A percentile compares a stretch with the other conserved stretches of the same genome.
These are phyloP conservation scores for Metarhizium album DNA, from an alignment of 2,329 filamentous ascomycete species.

Conservation along the genomic window DNA sequence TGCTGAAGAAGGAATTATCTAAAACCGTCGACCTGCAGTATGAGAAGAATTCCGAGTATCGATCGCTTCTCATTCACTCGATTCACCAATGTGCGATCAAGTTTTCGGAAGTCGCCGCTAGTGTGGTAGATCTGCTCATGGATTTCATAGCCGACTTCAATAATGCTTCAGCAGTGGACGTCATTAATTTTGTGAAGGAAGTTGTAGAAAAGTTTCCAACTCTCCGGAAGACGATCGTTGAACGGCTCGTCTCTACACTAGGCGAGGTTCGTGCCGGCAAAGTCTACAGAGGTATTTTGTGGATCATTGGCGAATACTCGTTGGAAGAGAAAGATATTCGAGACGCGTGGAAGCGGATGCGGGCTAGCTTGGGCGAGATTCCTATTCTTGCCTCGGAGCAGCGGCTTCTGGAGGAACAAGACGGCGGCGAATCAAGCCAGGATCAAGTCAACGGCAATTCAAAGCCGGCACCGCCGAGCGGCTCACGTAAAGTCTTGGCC, in stretches of 20 bases:
- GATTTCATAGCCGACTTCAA: constrained; percentile 99
- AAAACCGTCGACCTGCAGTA: constrained; percentile 99
- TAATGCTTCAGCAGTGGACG: constrained; percentile 90
- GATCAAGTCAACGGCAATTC: constrained; percentile 70
- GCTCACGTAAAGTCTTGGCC: constrained; percentile 83
- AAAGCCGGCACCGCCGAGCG: constrained; percentile 64
- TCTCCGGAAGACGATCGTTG: constrained; percentile 76
- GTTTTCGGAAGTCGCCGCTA: constrained; percentile 95
- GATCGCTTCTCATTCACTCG: constrained; percentile 87
- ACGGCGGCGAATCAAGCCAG: constrained; percentile 53
- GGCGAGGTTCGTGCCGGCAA: constrained; percentile 92
- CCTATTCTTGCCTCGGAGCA: constrained; percentile 94
- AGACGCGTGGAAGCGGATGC: constrained; percentile 93
- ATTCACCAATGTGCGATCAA: constrained; percentile 99
- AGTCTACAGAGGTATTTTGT: constrained; percentile 91
- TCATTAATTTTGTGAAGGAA: constrained; percentile 98
- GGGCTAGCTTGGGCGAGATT: constrained; percentile 88
- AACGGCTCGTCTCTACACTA: constrained; percentile 79
- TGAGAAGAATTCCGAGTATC: constrained; percentile 94
- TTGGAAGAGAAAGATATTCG: constrained; percentile 87
- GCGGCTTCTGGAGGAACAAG: constrained; percentile 75
- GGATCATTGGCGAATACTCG: constrained; percentile 97
- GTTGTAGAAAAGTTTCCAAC: constrained; percentile 97
- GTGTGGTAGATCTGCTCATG: constrained; percentile 94
- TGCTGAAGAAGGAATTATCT: constrained; percentile 92